Evolutionary conservation across 1,139 yeast genomes (phyloP), one percentile per base, ranked within the genome.

Genomic region (Zhuliangozyma blackwelliae): DNA sequence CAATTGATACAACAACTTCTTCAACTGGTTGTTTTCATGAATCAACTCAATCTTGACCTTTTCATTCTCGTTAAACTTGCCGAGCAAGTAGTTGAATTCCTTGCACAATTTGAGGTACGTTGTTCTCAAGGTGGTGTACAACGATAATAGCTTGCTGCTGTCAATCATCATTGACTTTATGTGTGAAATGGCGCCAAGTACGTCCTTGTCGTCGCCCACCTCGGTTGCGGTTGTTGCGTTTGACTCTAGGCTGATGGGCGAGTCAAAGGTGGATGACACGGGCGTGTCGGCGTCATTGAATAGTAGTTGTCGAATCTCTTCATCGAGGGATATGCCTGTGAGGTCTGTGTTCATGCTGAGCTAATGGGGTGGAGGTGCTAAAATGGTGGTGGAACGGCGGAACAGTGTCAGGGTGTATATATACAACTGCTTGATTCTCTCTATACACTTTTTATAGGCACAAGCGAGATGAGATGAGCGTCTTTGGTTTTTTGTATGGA

Each of bases 71-170:
- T 63, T 62, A 48, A 63, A 63, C 44, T 61, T 61, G 32, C 52
- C 49, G 38, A 63, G 50, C 28, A 63, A 47, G 41, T 58, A 62
- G 42, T 63, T 63, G 51, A 62, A 63, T 38, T 63, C 69, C 37
- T 60, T 62, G 42, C 69, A 63, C 36, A 63, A 51, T 43, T 63
- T 63, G 40, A 63, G 46, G 43, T 63, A 63, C 8, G 69, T 62
- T 3, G 59, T 52, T 36, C 61, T 61, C 35, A 63, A 53, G 2
- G 65, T 55, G 3, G 63, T 55, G 48, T 59, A 63, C 7, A 63
- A 54, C 2, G 63, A 54, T 19, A 57, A 50, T 28, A 62, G 38
- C 39, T 51, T 57, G 12, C 62, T 59, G 54, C 58, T 56, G 28
- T 60, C 50, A 25, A 58, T 48, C 65, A 63, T 61, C 20, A 61